Evolutionary conservation across 2,329 filamentous ascomycete genomes (phyloP).

Genomic region (Calonectria naviculata): DNA sequence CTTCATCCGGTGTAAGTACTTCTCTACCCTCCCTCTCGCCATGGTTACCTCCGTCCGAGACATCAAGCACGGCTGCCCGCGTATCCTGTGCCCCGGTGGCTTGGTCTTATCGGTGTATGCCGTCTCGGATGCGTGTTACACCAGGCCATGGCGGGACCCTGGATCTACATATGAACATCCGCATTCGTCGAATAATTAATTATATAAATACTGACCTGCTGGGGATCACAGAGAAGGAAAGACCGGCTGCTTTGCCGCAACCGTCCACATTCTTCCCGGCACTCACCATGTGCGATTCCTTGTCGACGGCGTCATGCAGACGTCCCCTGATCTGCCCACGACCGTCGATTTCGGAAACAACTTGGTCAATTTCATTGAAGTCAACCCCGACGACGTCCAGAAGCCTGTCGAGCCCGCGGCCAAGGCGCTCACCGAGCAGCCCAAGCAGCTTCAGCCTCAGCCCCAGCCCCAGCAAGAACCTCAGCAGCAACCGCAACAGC

Average conservation of each 20-base stretch:
- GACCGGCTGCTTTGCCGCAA: slow-evolving; percentile 77
- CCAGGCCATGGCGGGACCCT: not conserved
- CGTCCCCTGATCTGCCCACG: slow-evolving; percentile 87
- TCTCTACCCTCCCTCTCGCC: not conserved
- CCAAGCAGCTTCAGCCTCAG: not conserved
- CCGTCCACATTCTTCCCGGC: slow-evolving; percentile 86
- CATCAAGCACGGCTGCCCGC: slow-evolving; percentile 33
- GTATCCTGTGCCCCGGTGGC: slow-evolving; percentile 40
- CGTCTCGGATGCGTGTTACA: slow-evolving; percentile 36
- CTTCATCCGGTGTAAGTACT: slow-evolving; percentile 83
- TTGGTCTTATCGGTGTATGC: slow-evolving; percentile 22
- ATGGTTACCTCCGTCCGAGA: slow-evolving; percentile 31
- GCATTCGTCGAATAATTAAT: not conserved
- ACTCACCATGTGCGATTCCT: slow-evolving; percentile 98
- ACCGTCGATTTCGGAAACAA: slow-evolving; percentile 99
- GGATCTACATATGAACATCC: not conserved
- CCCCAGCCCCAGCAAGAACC: slow-evolving; percentile 16
- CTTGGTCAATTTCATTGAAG: slow-evolving; percentile 97
- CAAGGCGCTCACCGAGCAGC: slow-evolving; percentile 16
- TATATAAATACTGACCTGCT: slow-evolving; percentile 31
- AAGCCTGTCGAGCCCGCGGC: slow-evolving; percentile 39
- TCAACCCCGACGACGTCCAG: slow-evolving; percentile 78
- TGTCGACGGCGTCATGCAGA: slow-evolving; percentile 93
- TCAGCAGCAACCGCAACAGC: slow-evolving; percentile 50
- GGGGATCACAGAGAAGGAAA: slow-evolving; percentile 58